These are phyloP conservation scores for Kazachstania viticola DNA, from an alignment of 805 yeast species.

Conservation along the genomic window DNA sequence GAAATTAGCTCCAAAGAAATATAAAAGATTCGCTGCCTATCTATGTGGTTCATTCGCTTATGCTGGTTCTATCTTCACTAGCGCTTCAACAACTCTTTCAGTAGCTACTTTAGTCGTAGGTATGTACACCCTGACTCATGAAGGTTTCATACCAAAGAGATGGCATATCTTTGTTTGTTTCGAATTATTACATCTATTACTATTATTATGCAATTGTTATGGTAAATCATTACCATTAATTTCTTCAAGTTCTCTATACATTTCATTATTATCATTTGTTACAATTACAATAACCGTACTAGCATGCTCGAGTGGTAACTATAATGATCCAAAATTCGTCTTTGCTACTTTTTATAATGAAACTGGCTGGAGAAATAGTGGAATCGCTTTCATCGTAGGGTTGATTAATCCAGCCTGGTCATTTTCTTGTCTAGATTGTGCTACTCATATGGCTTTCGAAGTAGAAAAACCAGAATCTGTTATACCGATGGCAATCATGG, in stretches of 20 bases:
- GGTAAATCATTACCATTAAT: constrained; percentile 43
- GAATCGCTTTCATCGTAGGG: constrained; percentile 56
- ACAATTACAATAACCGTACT: constrained; percentile 47
- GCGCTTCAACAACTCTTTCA: constrained; percentile 50
- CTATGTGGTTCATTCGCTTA: constrained; percentile 55
- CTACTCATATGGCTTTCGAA: constrained; percentile 67
- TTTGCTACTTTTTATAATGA: constrained; percentile 45
- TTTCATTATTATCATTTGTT: constrained; percentile 42
- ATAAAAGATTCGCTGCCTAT: constrained; percentile 38
- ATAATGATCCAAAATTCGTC: constrained; percentile 43
- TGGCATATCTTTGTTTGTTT: constrained; percentile 50
- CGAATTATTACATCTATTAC: constrained; percentile 35
- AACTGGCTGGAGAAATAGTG: constrained; percentile 51
- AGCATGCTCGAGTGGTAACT: constrained; percentile 45
- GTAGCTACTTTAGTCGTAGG: constrained; percentile 46
- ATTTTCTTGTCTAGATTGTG: constrained; percentile 57
- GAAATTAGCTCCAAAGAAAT: constrained; percentile 39
- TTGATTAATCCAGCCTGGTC: constrained; percentile 64
- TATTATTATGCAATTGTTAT: constrained; percentile 43
- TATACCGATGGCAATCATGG: constrained; percentile 56
- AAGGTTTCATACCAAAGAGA: constrained; percentile 30
- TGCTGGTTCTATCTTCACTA: constrained; percentile 53
- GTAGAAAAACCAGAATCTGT: constrained; percentile 45
- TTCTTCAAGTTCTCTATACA: constrained; percentile 41
- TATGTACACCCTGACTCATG: constrained; percentile 30